Conservation (phyloP, 352 stramenopile genomes). For the Aphanomyces astaci region DNA sequence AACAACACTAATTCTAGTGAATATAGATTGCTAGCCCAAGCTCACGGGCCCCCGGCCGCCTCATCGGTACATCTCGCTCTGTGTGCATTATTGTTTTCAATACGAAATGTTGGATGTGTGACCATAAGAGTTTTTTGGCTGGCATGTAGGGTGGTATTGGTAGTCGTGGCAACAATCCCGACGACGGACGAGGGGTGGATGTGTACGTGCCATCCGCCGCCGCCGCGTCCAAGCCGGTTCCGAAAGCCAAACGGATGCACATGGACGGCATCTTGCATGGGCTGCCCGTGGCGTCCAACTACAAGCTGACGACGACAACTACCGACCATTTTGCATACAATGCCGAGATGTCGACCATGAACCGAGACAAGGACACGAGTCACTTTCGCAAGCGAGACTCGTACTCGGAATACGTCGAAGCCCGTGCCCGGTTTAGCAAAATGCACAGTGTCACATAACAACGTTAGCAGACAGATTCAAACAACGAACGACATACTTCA, state of each 20-base stretch:
- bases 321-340: slow-evolving; percentile 50
- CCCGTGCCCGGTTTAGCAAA: slow-evolving; percentile 80
- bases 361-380: slow-evolving; percentile 57
- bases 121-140: too few species aligned
- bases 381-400: slow-evolving; percentile 75
- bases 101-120: too few species aligned
- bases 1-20: too few species aligned
- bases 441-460: slow-evolving; percentile 79
- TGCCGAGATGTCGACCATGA: slow-evolving; percentile 70
- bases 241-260: slow-evolving; percentile 43
- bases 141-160: too few species aligned
- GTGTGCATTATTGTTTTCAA: too few species aligned
- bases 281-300: slow-evolving; percentile 34
- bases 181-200: neutral
- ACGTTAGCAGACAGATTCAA: neutral
- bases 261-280: slow-evolving; percentile 68
- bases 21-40: neutral
- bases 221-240: slow-evolving; percentile 3
- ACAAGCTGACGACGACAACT: slow-evolving; percentile 37
- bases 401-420: slow-evolving; percentile 84
- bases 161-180: slow-evolving; percentile 2
- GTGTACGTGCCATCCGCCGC: neutral
- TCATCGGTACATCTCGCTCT: too few species aligned
- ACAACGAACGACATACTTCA: neutral
- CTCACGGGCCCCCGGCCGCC: too few species aligned